Conservation (phyloP, 1,139 yeast species). For the Kodamaea ohmeri region DNA sequence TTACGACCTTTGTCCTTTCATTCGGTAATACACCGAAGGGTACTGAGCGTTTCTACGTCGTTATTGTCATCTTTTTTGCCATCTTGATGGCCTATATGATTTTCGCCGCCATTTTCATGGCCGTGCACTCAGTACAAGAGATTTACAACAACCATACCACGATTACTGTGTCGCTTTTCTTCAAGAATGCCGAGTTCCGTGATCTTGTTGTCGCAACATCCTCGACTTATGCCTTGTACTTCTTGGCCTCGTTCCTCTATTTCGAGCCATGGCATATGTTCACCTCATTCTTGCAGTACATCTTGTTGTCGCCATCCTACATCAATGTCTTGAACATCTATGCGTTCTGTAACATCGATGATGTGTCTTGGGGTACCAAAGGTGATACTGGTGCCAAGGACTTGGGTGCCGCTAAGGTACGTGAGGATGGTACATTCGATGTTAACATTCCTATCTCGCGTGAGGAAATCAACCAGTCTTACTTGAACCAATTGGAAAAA, state of each 20-base stretch:
- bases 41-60: slow-evolving; percentile 74
- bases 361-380: slow-evolving; percentile 52
- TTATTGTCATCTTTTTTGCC: slow-evolving; percentile 88
- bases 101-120: slow-evolving; percentile 55
- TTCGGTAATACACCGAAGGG: slow-evolving; percentile 96
- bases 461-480: slow-evolving; percentile 60
- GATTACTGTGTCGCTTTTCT: slow-evolving; percentile 39
- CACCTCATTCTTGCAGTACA: slow-evolving; percentile 46
- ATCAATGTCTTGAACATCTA: slow-evolving; percentile 48
- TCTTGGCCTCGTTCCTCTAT: slow-evolving; percentile 45
- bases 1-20: slow-evolving; percentile 85
- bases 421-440: slow-evolving; percentile 65
- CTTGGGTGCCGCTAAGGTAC: slow-evolving; percentile 57
- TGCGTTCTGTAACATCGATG: slow-evolving; percentile 51
- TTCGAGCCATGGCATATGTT: slow-evolving; percentile 55
- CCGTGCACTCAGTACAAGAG: slow-evolving; percentile 41
- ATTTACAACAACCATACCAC: slow-evolving; percentile 30
- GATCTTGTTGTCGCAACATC: slow-evolving; percentile 49
- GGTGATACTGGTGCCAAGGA: slow-evolving; percentile 46
- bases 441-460: slow-evolving; percentile 66
- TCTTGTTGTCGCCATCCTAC: slow-evolving; percentile 47
- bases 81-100: slow-evolving; percentile 88
- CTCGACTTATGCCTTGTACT: slow-evolving; percentile 47
- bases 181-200: slow-evolving; percentile 43
- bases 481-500: slow-evolving; percentile 60